Percentiles rank a stretch among this genome's conserved stretches.
Conservation (phyloP, 2,329 filamentous ascomycete genomes). For the Periconia macrospinosa region DNA sequence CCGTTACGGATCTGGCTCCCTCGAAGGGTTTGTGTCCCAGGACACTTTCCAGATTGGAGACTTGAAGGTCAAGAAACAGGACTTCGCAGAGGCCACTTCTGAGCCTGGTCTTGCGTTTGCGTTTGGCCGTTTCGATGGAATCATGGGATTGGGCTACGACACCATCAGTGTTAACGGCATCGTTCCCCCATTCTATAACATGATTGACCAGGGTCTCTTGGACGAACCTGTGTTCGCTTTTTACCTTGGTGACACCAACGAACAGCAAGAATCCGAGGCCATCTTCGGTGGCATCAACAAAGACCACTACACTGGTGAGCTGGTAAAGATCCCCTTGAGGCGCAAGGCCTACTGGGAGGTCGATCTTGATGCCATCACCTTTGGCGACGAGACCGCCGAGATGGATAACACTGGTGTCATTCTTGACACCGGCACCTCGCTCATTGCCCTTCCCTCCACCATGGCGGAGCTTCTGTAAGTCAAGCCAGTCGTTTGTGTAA, state of each 20-base stretch:
- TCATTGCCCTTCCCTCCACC: conserved; percentile 89
- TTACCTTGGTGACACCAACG: conserved; percentile 80
- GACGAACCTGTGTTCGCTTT: conserved; percentile 96
- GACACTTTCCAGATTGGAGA: conserved; percentile 88
- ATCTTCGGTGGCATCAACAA: conserved; percentile 88
- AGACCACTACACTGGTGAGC: conserved; percentile 79
- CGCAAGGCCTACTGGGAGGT: conserved; percentile 99
- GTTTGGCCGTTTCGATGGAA: conserved; percentile 96
- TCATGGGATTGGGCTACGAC: conserved; percentile 91
- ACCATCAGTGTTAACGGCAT: conserved; percentile 97
- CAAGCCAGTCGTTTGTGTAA: neutral
- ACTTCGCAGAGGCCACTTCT: conserved; percentile 93
- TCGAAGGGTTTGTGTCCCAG: conserved; percentile 91
- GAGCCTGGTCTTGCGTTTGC: conserved; percentile 97
- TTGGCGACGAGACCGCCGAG: conserved; percentile 83
- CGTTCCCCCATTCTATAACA: conserved; percentile 92
- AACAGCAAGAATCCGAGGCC: conserved; percentile 77
- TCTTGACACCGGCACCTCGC: conserved; percentile 95
- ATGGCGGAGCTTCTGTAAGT: conserved; percentile 84
- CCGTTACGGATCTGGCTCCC: conserved; percentile 89
- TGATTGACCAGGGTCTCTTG: conserved; percentile 85
- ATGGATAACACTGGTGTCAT: conserved; percentile 95
- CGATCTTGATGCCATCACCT: conserved; percentile 86
- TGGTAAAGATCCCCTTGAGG: conserved; percentile 90
- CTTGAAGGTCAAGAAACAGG: conserved; percentile 81